Conservation (phyloP, 768 basidiomycete species). For the Lentinula detonsa region DNA sequence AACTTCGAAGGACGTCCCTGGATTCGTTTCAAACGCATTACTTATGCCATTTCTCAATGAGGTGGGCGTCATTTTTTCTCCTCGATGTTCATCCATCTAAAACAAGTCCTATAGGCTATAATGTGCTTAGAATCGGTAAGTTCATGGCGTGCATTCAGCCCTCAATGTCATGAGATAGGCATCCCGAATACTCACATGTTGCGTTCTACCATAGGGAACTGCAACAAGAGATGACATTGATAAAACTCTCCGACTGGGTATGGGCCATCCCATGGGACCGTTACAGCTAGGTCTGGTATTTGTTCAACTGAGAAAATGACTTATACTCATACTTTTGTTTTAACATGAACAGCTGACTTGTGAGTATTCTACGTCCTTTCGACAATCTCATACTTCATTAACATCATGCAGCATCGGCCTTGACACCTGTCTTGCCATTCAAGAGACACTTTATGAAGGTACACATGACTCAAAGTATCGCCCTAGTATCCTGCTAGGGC, state of each 20-base stretch:
- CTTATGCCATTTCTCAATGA: conserved; percentile 98
- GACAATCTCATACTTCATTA: background rate
- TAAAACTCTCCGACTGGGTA: conserved; percentile 87
- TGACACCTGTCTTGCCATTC: conserved; percentile 93
- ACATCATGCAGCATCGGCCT: conserved; percentile 75
- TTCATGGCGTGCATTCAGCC: background rate
- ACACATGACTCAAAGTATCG: conserved; percentile 95
- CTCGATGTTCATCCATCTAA: conserved; percentile 1
- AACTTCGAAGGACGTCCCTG: conserved; percentile 86
- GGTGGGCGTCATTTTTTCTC: conserved; percentile 28
- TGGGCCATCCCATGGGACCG: conserved; percentile 95
- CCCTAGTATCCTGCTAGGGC: conserved; percentile 80
- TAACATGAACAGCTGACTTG: conserved; percentile 43
- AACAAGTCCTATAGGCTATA: conserved; percentile 55
- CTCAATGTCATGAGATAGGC: background rate
- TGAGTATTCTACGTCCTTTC: conserved; percentile 21
- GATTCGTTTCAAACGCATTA: conserved; percentile 91
- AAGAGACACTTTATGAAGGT: conserved; percentile 82
- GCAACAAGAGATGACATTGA: conserved; percentile 94
- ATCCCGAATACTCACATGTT: background rate
- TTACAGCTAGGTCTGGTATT: conserved; percentile 63
- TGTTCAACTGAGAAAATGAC: background rate
- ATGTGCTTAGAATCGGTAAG: conserved; percentile 85
- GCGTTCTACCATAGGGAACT: conserved; percentile 48
- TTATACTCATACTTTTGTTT: background rate